Evolutionary conservation across 106 monocot species (phyloP).

Genomic region (Xerophyta viscosa): DNA sequence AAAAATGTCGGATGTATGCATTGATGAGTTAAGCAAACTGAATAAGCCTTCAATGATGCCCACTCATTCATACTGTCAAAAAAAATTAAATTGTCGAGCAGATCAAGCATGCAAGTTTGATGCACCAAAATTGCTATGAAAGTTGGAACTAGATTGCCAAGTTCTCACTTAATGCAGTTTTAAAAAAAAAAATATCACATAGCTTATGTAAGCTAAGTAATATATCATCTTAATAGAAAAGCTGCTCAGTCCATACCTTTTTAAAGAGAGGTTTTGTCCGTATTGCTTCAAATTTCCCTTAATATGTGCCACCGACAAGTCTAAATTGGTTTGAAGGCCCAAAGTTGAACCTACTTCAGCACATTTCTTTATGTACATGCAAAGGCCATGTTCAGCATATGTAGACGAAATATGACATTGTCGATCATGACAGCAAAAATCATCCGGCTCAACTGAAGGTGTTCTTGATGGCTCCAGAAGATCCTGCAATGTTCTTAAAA

Average conservation of each 20-base stretch:
- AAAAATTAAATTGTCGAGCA: too few species aligned
- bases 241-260: slow-evolving; percentile 24
- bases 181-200: too few species aligned
- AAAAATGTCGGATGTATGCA: too few species aligned
- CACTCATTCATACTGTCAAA: too few species aligned
- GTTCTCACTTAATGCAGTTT: too few species aligned
- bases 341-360: slow-evolving; percentile 14
- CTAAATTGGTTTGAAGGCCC: slow-evolving; percentile 13
- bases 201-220: too few species aligned
- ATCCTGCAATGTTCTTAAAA: slow-evolving; percentile 40
- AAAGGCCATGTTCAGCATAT: slow-evolving; percentile 70
- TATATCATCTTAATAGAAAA: too few species aligned
- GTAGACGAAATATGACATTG: slow-evolving; percentile 68
- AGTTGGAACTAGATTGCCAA: too few species aligned
- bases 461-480: slow-evolving; percentile 30
- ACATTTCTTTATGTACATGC: slow-evolving; percentile 34
- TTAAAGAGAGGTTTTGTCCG: slow-evolving; percentile 8
- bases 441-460: slow-evolving; percentile 35
- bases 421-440: slow-evolving; percentile 41
- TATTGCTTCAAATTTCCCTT: slow-evolving; percentile 10
- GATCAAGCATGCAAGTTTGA: too few species aligned
- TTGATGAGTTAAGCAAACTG: too few species aligned
- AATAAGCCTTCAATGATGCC: too few species aligned
- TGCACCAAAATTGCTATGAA: too few species aligned
- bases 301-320: slow-evolving; percentile 27